Percentiles rank a stretch among this genome's conserved stretches.
These are phyloP conservation scores for Leucogyrophana mollusca DNA, from an alignment of 768 basidiomycete species.

Conservation along the genomic window DNA sequence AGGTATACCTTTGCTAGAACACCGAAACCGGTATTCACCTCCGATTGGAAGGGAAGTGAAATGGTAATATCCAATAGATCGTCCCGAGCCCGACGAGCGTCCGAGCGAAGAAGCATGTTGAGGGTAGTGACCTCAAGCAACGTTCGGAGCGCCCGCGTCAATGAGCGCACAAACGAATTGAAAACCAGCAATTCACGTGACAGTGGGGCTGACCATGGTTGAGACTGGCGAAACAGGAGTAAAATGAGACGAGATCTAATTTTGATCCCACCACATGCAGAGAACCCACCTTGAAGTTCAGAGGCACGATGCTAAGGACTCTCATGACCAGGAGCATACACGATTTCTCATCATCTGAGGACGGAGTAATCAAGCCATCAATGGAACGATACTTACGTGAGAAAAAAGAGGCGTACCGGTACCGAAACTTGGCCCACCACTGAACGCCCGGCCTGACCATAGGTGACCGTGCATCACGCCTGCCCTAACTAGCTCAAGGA, in stretches of 20 bases:
- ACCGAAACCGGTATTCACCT: slow-evolving; percentile 97
- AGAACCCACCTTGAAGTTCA: slow-evolving; percentile 83
- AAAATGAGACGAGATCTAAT: background rate
- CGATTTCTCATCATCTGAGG: slow-evolving; percentile 86
- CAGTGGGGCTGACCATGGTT: slow-evolving; percentile 93
- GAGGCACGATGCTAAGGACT: slow-evolving; percentile 90
- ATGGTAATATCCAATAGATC: slow-evolving; percentile 91
- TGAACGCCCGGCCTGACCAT: slow-evolving; percentile 86
- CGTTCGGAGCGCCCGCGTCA: slow-evolving; percentile 87
- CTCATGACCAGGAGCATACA: slow-evolving; percentile 97
- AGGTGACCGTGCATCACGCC: slow-evolving; percentile 94
- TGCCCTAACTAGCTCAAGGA: slow-evolving; percentile 93
- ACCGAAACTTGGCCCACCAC: slow-evolving; percentile 95
- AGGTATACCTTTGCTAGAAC: slow-evolving; percentile 96
- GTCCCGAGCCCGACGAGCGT: slow-evolving; percentile 83
- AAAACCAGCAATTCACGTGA: slow-evolving; percentile 97
- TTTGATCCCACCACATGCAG: slow-evolving; percentile 2
- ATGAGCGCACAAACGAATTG: slow-evolving; percentile 93
- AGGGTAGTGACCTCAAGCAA: slow-evolving; percentile 88
- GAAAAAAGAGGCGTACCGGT: slow-evolving; percentile 55
- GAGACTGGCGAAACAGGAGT: slow-evolving; percentile 48
- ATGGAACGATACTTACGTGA: slow-evolving; percentile 24
- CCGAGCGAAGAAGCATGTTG: slow-evolving; percentile 89
- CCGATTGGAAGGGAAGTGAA: slow-evolving; percentile 91
- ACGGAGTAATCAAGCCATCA: slow-evolving; percentile 21